Conservation (phyloP, 768 basidiomycete genomes). For the Lactarius psammicola region DNA sequence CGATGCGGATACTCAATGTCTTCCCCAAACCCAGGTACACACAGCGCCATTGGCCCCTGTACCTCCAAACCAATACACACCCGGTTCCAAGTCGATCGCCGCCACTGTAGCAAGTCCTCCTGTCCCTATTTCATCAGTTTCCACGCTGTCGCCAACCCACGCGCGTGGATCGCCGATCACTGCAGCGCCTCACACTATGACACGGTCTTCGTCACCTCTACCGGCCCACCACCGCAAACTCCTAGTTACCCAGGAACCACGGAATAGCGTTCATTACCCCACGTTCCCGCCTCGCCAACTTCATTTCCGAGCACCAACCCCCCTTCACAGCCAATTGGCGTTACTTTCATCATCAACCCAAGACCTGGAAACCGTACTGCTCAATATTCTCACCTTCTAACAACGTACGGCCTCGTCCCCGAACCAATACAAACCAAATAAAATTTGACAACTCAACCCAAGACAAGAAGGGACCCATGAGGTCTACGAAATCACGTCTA, state of each 20-base stretch:
- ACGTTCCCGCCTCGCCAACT: neutral
- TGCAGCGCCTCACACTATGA: neutral
- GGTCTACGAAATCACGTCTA: neutral
- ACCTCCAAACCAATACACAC: too few relatives aligned
- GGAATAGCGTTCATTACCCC: neutral
- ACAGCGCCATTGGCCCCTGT: too few relatives aligned
- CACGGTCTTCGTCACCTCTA: neutral
- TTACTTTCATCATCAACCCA: neutral
- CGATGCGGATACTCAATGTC: neutral
- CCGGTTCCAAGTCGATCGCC: too few relatives aligned
- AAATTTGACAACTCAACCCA: neutral
- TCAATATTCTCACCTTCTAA: neutral
- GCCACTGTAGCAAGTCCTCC: neutral
- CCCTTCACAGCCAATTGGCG: neutral
- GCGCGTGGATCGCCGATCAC: neutral
- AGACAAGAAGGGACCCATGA: neutral
- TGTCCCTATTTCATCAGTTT: neutral
- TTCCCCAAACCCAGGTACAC: neutral
- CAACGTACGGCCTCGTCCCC: neutral
- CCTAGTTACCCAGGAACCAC: neutral
- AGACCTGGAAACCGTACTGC: neutral
- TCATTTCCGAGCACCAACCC: neutral
- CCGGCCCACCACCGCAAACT: neutral
- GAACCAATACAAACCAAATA: neutral
- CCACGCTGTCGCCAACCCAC: neutral